Conservation (phyloP, 352 stramenopile species). For the Achlya hypogyna region DNA sequence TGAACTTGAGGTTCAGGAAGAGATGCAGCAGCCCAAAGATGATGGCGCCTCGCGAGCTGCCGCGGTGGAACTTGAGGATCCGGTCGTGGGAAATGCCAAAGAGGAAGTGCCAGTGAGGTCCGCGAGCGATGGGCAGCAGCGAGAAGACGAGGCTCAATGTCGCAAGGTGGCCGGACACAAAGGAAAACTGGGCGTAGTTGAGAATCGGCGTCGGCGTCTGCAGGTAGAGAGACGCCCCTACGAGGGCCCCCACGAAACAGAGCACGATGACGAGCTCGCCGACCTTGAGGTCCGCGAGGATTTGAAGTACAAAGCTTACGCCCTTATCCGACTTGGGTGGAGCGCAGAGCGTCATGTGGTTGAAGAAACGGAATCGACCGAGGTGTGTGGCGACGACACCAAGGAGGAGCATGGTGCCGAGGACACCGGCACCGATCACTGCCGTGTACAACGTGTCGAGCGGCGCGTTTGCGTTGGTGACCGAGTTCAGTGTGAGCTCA, state of each 20-base stretch:
- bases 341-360: conserved; percentile 37
- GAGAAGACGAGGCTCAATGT: not conserved
- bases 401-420: not conserved
- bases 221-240: conserved; percentile 24
- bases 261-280: conserved; percentile 59
- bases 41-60: not conserved
- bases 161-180: conserved; percentile 20
- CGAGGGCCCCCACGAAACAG: conserved; percentile 43
- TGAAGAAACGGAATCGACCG: conserved; percentile 20
- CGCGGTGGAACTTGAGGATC: conserved; percentile 18
- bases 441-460: conserved; percentile 11
- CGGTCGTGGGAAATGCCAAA: conserved; percentile 19
- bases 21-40: not conserved
- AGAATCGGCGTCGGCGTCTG: not conserved
- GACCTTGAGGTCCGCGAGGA: conserved; percentile 42
- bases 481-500: not conserved
- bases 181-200: not conserved
- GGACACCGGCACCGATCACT: conserved; percentile 15
- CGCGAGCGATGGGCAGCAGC: conserved; percentile 4
- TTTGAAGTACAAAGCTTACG: conserved; percentile 35
- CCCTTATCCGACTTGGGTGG: conserved; percentile 38
- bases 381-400: conserved; percentile 1
- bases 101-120: conserved; percentile 2
- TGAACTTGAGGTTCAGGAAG: conserved; percentile 31
- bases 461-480: not conserved